Percentiles rank a stretch among this genome's conserved stretches.
phyloP scores from a whole-genome alignment of 225 moss, liverwort and hornwort genomes.

The Sphagnum tenellum region DNA sequence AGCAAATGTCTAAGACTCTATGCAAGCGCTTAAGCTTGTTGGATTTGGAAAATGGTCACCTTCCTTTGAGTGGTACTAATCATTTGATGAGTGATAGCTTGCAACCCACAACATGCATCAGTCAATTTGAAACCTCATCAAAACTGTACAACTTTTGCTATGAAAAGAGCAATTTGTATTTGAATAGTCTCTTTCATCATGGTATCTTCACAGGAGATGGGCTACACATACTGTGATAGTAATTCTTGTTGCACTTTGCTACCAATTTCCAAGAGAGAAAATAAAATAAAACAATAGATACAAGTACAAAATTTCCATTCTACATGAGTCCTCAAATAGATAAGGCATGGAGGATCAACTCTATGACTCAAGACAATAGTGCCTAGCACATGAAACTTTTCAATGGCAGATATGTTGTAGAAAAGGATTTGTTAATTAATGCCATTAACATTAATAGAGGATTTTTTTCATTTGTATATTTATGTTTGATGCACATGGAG shows the following conservation, averaged over 20 bases:
- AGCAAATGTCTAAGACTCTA: conserved; percentile 79
- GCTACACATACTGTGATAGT: too few species aligned
- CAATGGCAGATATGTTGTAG: neutral
- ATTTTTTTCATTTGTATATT: too few species aligned
- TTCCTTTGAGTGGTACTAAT: conserved; percentile 94
- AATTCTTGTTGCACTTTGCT: too few species aligned
- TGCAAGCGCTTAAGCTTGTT: conserved; percentile 80
- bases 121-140: too few species aligned
- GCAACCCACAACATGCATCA: conserved; percentile 7
- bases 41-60: conserved; percentile 98
- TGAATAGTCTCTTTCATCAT: neutral
- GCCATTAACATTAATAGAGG: conserved; percentile 69
- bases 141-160: too few species aligned
- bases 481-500: too few species aligned
- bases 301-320: neutral
- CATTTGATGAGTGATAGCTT: conserved; percentile 93
- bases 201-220: too few species aligned
- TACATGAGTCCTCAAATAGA: too few species aligned
- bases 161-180: neutral
- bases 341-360: too few species aligned
- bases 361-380: too few species aligned
- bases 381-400: neutral
- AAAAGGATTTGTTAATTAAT: conserved; percentile 30
- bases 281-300: too few species aligned
- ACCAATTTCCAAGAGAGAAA: too few species aligned